phyloP scores from a whole-genome alignment of 345 rosid species.

The Salix dunnii region DNA sequence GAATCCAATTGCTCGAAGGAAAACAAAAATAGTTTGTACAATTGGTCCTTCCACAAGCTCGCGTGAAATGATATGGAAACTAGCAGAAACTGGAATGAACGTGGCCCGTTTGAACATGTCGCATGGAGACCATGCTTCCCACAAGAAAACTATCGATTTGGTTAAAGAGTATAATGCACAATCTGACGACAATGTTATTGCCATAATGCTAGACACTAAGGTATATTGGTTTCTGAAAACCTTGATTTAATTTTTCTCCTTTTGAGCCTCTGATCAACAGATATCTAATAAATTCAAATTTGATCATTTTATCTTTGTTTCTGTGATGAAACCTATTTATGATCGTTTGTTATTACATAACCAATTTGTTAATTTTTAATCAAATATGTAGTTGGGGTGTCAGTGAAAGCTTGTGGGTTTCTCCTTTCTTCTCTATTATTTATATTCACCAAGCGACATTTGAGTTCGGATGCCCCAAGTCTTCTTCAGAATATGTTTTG shows the following conservation, averaged over 20 bases:
- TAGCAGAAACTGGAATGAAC: constrained; percentile 88
- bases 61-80: constrained; percentile 94
- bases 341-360: background rate
- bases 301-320: background rate
- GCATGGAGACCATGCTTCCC: constrained; percentile 93
- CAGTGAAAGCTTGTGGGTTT: background rate
- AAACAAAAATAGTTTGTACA: constrained; percentile 91
- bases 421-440: background rate
- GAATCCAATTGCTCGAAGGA: constrained; percentile 43
- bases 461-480: background rate
- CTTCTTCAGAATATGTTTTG: background rate
- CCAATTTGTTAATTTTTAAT: background rate
- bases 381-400: background rate
- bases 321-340: background rate
- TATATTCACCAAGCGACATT: background rate
- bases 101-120: constrained; percentile 97
- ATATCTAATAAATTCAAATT: background rate
- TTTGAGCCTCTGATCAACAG: background rate
- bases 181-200: constrained; percentile 69
- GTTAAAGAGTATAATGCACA: constrained; percentile 90
- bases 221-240: constrained; percentile 28
- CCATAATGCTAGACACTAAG: constrained; percentile 96
- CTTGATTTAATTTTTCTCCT: background rate
- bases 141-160: constrained; percentile 75
- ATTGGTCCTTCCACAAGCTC: constrained; percentile 96